These are phyloP conservation scores for Ophiostoma perfectum DNA, from an alignment of 2,329 filamentous ascomycete genomes.

Conservation along the genomic window DNA sequence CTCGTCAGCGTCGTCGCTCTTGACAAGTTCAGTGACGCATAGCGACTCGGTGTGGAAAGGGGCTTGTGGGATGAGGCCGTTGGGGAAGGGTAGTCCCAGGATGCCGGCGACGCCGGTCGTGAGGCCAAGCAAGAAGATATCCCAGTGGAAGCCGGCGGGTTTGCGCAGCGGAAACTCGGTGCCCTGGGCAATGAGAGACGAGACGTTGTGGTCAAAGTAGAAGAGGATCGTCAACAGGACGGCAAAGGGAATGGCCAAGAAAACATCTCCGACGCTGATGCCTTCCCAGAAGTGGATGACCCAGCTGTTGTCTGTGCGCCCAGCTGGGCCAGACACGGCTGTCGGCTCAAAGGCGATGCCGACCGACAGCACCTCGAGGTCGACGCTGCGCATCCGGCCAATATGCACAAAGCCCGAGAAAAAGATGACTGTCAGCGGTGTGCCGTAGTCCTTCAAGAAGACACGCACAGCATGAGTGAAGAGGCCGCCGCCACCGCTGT, in stretches of 20 bases:
- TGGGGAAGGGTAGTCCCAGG: constrained; percentile 73
- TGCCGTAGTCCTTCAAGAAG: constrained; percentile 86
- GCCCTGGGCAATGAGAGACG: constrained; percentile 74
- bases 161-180: constrained; percentile 77
- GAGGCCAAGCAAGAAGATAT: constrained; percentile 71
- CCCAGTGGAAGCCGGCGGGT: constrained; percentile 81
- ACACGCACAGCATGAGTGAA: constrained; percentile 71
- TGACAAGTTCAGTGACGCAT: constrained; percentile 58
- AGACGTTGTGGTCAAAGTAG: constrained; percentile 87
- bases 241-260: constrained; percentile 82
- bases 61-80: constrained; percentile 77
- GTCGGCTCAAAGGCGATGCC: constrained; percentile 76
- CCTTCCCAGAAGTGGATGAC: constrained; percentile 73
- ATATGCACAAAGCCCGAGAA: constrained; percentile 87
- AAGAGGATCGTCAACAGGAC: constrained; percentile 77
- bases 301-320: constrained; percentile 52
- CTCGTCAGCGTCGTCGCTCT: constrained; percentile 39
- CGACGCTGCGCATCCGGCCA: constrained; percentile 68
- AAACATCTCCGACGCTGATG: constrained; percentile 64
- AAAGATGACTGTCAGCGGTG: constrained; percentile 75
- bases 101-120: constrained; percentile 72
- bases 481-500: constrained; percentile 59
- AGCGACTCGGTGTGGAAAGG: constrained; percentile 76
- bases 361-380: constrained; percentile 67
- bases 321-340: constrained; percentile 39